Conservation (phyloP, 306 rosid genomes). For the Pyrus pyrifolia region DNA sequence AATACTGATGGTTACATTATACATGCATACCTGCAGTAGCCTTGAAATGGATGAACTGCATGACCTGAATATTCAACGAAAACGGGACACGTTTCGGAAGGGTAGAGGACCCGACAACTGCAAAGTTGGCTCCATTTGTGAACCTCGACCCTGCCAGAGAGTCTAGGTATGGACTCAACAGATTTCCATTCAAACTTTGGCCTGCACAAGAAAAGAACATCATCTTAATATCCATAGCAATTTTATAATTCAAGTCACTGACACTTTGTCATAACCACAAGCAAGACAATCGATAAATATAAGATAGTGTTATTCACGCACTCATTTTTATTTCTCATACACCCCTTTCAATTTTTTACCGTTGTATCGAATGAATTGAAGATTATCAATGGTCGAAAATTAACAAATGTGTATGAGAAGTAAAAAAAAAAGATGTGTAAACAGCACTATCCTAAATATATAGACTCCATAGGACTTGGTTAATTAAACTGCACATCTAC, state of each 20-base stretch:
- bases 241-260: background rate
- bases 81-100: slow-evolving; percentile 80
- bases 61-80: slow-evolving; percentile 71
- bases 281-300: background rate
- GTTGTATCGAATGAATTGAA: too few relatives aligned
- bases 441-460: too few relatives aligned
- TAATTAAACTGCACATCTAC: background rate
- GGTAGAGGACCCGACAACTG: slow-evolving; percentile 78
- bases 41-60: slow-evolving; percentile 79
- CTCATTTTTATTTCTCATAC: too few relatives aligned
- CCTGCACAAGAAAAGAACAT: slow-evolving; percentile 40
- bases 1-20: background rate
- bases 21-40: slow-evolving; percentile 43
- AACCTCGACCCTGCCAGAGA: slow-evolving; percentile 55
- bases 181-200: slow-evolving; percentile 60
- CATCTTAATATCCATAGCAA: background rate
- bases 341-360: too few relatives aligned
- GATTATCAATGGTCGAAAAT: too few relatives aligned
- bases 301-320: too few relatives aligned
- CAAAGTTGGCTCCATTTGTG: slow-evolving; percentile 89
- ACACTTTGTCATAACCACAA: background rate
- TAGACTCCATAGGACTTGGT: background rate
- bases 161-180: slow-evolving; percentile 71
- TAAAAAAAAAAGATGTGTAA: too few relatives aligned
- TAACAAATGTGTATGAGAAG: too few relatives aligned